Evolutionary conservation across 331 rosid genomes (phyloP).

Genomic region (Saraca asoca): DNA sequence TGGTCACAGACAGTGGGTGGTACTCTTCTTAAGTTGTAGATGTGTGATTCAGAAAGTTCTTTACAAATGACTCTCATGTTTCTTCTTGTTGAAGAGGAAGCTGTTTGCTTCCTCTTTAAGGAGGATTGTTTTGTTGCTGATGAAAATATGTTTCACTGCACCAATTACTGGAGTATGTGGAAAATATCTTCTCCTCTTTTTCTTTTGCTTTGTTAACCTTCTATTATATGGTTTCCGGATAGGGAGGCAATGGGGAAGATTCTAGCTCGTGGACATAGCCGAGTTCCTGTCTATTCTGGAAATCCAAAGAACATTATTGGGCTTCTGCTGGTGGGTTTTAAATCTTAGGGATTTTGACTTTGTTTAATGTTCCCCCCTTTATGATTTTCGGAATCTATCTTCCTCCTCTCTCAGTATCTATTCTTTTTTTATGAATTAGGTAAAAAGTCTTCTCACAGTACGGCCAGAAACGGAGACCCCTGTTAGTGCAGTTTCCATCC

Average conservation of each 20-base stretch:
- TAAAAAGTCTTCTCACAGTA: constrained; percentile 93
- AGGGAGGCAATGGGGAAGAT: constrained; percentile 99
- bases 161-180: constrained; percentile 7
- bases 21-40: background rate
- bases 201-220: background rate
- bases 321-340: constrained; percentile 73
- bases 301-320: constrained; percentile 89
- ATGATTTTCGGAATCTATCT: constrained; percentile 8
- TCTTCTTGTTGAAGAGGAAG: no score
- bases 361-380: background rate
- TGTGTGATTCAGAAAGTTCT: no score
- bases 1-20: background rate
- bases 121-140: background rate
- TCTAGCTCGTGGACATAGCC: constrained; percentile 97
- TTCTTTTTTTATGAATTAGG: constrained; percentile 50
- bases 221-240: constrained; percentile 25
- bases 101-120: background rate
- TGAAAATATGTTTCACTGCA: constrained; percentile 23
- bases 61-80: no score
- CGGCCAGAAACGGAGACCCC: constrained; percentile 98
- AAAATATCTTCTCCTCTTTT: constrained; percentile 28
- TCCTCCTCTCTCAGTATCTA: background rate
- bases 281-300: constrained; percentile 98
- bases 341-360: constrained; percentile 23
- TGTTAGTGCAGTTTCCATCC: constrained; percentile 89